These are phyloP conservation scores for Euphorbia schlechtendalii DNA, from an alignment of 441 rosid species.

Conservation along the genomic window DNA sequence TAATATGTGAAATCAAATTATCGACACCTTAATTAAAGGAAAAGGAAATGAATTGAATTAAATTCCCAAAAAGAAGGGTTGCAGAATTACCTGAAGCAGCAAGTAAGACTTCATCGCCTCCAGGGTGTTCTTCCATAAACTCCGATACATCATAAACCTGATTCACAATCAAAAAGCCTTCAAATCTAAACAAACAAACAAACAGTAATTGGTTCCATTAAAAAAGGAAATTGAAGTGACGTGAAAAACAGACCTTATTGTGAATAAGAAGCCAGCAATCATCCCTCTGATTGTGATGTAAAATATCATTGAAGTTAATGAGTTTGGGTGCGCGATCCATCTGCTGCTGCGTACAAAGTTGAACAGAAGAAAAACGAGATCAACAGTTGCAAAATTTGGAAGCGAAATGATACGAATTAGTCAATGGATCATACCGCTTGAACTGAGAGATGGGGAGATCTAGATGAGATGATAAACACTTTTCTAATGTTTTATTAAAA, in stretches of 20 bases:
- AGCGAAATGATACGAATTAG: too few species aligned
- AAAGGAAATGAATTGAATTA: too few species aligned
- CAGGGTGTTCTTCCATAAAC: slow-evolving; percentile 18
- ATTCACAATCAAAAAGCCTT: background rate
- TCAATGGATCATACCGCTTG: too few species aligned
- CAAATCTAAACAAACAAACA: background rate
- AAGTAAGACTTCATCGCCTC: slow-evolving; percentile 17
- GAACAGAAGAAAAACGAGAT: background rate
- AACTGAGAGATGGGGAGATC: too few species aligned
- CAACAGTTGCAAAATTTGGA: too few species aligned
- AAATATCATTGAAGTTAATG: slow-evolving; percentile 38
- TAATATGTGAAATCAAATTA: too few species aligned
- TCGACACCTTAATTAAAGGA: too few species aligned
- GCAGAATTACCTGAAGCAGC: slow-evolving; percentile 1
- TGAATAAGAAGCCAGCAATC: slow-evolving; percentile 60
- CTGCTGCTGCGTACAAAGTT: background rate
- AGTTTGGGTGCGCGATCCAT: slow-evolving; percentile 17
- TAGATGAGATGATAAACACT: too few species aligned
- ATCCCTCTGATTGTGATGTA: slow-evolving; percentile 43
- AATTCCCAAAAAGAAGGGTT: too few species aligned
- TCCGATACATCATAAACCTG: slow-evolving; percentile 13
- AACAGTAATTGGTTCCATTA: background rate
- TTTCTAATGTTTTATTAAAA: too few species aligned
- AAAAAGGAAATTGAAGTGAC: too few species aligned
- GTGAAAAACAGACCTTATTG: slow-evolving; percentile 39